phyloP scores from a whole-genome alignment of 352 stramenopile genomes.

The Phytophthora podocarpi region DNA sequence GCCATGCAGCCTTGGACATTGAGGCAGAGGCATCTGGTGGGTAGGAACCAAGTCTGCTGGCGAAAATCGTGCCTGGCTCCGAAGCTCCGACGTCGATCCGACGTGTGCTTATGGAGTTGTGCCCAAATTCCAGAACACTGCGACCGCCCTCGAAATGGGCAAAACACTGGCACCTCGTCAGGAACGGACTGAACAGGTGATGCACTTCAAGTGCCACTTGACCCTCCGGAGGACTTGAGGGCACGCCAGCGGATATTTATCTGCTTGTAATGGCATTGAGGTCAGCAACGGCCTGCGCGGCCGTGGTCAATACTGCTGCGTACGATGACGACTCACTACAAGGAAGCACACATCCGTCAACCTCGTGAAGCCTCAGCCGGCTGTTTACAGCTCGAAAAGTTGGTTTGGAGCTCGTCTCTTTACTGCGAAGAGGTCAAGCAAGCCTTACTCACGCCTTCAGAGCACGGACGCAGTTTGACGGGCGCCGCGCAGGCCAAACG shows the following conservation, averaged over 20 bases:
- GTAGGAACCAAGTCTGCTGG: conserved; percentile 22
- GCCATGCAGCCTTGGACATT: conserved; percentile 6
- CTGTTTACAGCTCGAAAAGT: conserved; percentile 7
- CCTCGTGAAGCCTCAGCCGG: not conserved
- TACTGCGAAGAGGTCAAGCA: conserved; percentile 22
- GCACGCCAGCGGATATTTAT: conserved; percentile 11
- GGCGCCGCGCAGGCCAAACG: conserved; percentile 1
- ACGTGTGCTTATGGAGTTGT: conserved; percentile 12
- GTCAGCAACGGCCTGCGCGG: not conserved
- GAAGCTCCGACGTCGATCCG: not conserved
- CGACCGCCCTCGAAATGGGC: not conserved
- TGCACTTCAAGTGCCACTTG: too few species aligned
- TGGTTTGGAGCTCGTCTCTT: conserved; percentile 25
- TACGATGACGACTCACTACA: conserved; percentile 8
- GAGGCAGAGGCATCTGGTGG: conserved; percentile 19
- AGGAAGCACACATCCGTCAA: conserved; percentile 16
- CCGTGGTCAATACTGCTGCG: too few species aligned
- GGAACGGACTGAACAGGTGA: too few species aligned
- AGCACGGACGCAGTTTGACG: conserved; percentile 14
- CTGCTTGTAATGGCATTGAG: conserved; percentile 7
- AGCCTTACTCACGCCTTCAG: conserved; percentile 27
- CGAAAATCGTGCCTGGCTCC: conserved; percentile 12
- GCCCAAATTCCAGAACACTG: conserved; percentile 10
- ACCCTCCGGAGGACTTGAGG: conserved; percentile 25
- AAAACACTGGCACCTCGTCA: too few species aligned